A percentile compares a stretch with the other conserved stretches of the same genome.
phyloP scores from a whole-genome alignment of 148 eudicot genomes.

The Bassia scoparia region DNA sequence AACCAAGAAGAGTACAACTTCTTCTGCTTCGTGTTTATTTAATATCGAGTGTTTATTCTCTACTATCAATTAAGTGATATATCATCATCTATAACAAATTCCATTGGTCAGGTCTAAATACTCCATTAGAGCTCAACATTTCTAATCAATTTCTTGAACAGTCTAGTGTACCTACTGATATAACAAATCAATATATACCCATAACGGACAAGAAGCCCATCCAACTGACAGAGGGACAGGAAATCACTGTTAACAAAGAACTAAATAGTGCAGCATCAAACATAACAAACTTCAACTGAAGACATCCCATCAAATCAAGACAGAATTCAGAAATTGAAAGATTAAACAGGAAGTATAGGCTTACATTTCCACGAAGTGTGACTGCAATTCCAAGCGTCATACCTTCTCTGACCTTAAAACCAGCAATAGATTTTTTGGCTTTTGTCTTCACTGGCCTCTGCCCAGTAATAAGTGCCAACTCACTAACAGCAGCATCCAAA shows the following conservation, averaged over 20 bases:
- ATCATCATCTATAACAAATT: no score
- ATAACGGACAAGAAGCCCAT: no score
- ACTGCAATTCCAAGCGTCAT: constrained; percentile 82
- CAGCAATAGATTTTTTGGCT: constrained; percentile 85
- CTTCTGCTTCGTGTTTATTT: not conserved
- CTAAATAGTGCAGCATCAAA: constrained; percentile 2
- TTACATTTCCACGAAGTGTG: constrained; percentile 85
- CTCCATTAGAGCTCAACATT: no score
- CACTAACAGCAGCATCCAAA: constrained; percentile 78
- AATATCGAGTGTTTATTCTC: not conserved
- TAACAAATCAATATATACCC: no score
- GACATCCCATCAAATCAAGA: not conserved
- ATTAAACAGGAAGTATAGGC: constrained; percentile 18
- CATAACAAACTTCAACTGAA: not conserved
- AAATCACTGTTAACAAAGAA: no score
- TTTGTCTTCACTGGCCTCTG: constrained; percentile 91
- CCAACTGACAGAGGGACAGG: no score
- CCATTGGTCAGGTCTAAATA: no score
- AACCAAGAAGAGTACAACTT: not conserved
- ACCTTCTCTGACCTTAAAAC: constrained; percentile 85
- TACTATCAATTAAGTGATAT: not conserved
- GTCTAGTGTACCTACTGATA: no score
- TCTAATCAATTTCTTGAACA: no score
- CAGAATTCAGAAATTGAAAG: not conserved
- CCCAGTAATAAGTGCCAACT: constrained; percentile 77